Base-by-base conservation (phyloP, 768 basidiomycete genomes). In the Gloeopeniophorella convolvens region DNA sequence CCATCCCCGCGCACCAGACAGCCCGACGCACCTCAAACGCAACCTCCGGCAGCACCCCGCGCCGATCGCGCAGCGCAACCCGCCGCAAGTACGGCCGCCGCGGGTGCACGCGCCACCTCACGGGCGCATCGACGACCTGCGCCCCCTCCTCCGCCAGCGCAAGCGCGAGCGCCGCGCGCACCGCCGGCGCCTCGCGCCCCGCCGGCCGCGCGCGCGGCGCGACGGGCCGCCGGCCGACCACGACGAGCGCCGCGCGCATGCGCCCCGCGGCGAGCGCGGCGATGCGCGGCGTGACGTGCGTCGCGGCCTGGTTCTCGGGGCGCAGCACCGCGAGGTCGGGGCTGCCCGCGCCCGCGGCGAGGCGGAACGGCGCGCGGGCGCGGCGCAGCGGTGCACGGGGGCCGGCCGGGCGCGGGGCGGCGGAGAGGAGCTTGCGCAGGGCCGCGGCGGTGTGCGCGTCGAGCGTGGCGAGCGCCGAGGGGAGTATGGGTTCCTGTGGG, bases 251-350 rank as follows among this genome's bases (percentile, higher is more conserved):
- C 52, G 85, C 85, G 20, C 68, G 70, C 43, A 86, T 80, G 0
- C 76, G 69, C 0, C 74, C 72, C 7, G 60, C 27, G 0, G 82
- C 77, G 7, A 87, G 63, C 8, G 65, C 58, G 5, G 71, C 72
- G 36, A 89, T 79, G 16, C 71, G 68, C 0, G 79, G 78, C 0
- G 85, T 87, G 7, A 89, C 83, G 40, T 77, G 76, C 0, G 84
- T 86, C 4, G 68, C 65, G 15, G 64, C 73, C 56, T 79, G 78
- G 26, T 75, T 73, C 54, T 79, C 77, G 0, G 71, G 62, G 20
- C 70, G 76, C 15, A 87, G 68, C 2, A 84, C 77, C 1, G 71
- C 74, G 4, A 76, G 56, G 57, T 89, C 86, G 5, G 70, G 65
- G 56, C 80, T 78, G 0, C 72, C 73, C 0, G 44, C 15, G 16